Percentiles rank a stretch among this genome's conserved stretches.
These are phyloP conservation scores for Colletotrichum tropicicola DNA, from an alignment of 2,329 filamentous ascomycete genomes.

Conservation along the genomic window DNA sequence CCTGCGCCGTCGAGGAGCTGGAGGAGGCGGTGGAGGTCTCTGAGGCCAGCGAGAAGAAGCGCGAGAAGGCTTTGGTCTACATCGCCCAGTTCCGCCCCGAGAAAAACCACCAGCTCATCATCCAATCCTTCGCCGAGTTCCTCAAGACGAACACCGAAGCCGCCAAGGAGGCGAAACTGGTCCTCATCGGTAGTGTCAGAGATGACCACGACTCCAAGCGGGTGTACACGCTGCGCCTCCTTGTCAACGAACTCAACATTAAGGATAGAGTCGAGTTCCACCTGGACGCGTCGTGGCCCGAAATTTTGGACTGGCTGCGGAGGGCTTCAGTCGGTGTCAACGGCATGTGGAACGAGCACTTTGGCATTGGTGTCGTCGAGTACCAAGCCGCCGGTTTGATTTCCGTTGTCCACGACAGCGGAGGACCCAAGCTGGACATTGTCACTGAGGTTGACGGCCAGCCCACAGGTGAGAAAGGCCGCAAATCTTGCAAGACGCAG, in stretches of 20 bases:
- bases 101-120: constrained; percentile 91
- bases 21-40: constrained; percentile 78
- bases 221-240: constrained; percentile 87
- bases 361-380: constrained; percentile 97
- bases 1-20: constrained; percentile 88
- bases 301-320: constrained; percentile 82
- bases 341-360: constrained; percentile 99
- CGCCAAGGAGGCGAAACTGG: constrained; percentile 69
- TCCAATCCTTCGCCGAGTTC: constrained; percentile 85
- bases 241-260: constrained; percentile 87
- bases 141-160: constrained; percentile 64
- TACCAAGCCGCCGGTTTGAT: constrained; percentile 96
- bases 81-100: constrained; percentile 98
- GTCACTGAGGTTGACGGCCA: constrained; percentile 82
- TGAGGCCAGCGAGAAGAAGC: constrained; percentile 70
- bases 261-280: constrained; percentile 88
- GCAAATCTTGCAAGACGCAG: neutral
- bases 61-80: constrained; percentile 82
- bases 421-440: constrained; percentile 93
- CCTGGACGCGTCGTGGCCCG: constrained; percentile 88
- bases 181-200: constrained; percentile 92
- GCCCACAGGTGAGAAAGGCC: constrained; percentile 72
- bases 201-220: constrained; percentile 82
- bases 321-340: constrained; percentile 89
- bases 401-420: constrained; percentile 90